Base-by-base conservation (phyloP, 139 green algal genomes). In the Chlorella sp. region DNA sequence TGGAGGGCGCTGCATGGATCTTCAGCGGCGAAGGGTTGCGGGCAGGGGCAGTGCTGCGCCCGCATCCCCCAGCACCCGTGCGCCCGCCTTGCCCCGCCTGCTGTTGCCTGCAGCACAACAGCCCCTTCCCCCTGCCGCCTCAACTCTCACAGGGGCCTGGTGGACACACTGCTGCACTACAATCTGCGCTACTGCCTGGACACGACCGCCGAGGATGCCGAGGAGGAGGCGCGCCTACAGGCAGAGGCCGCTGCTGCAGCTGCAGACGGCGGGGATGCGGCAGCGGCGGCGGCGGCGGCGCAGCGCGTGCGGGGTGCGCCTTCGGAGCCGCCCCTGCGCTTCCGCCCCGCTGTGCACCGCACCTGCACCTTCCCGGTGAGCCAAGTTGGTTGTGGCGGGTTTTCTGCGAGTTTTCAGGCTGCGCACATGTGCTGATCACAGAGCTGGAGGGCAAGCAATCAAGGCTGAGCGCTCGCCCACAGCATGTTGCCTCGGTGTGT, bases 161-260 rank as follows among this genome's bases (percentile, higher is more conserved):
- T 95, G 34, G 74, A 60, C n/a, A 41, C 89, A 12, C 90, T 97
- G 91, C 62, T 94, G 57, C 68, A 81, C n/a, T 94, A 94, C 63
- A 91, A 90, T 36, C 63, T 98, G 39, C 90, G 68, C 1, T 96
- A 93, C 60, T 44, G 76, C 76, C 39, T 82, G 15, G 57, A 82
- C 4, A 4, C 76, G 1, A 41, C n/a, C 7, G 36, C 76, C 80
- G 84, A 84, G 75, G 84, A 94, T 57, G 85, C 88, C 20, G 72
- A 70, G 68, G 44, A 85, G 15, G 74, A 85, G 55, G 79, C 65
- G 30, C n/a, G 23, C 3, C 65, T n/a, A 30, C 65, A 39, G 30
- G n/a, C 65, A 12, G 16, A 39, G 65, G n/a, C 16, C 28, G 70
- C 76, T n/a, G 62, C 32, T 3, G 62, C 51, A 36, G 82, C 23